Evolutionary conservation across 1,139 yeast species (phyloP), one percentile per base, ranked within the genome.

Genomic region (Lodderomyces metapsilosis): DNA sequence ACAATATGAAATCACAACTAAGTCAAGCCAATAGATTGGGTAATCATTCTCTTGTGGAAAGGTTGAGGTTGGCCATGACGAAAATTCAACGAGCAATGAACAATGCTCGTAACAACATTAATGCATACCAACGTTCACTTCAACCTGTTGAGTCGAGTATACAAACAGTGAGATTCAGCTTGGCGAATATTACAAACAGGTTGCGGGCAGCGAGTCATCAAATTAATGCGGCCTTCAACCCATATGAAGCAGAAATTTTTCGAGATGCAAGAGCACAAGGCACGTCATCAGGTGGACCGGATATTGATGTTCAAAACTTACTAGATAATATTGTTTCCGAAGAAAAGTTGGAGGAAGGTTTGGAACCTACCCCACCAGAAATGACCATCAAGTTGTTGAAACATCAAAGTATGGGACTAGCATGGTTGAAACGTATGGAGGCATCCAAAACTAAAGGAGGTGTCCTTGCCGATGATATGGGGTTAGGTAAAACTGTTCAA

Each of bases 401-500:
- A 50, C 98, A 92, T 66, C 98, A 92, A 63, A 73, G 88, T 42
- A 70, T 84, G 46, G 98, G 98, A 1, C 70, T 92, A 22, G 75
- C 83, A 3, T 92, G 98, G 98, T 65, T 92, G 51, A 54, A 76
- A 36, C 71, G 83, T 30, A 81, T 78, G 72, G 96, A 88, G 52
- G 28, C 13, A 5, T 62, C 74, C 3, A 62, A 58, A 23, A 63
- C 70, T 3, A 74, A 74, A 47, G 97, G 97, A 21, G 96, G 96
- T 2, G 74, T 89, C 23, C 64, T 89, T 32, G 96, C 96, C 0
- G 97, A 89, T 64, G 96, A 87, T 65, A 89, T 89, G 97, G 97
- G 96, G 24, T 67, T 89, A 24, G 97, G 96, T 46, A 91, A 89
- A 60, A 89, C 97, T 0, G 81, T 89, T 34, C 97, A 89, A 62